Evolutionary conservation across 169 alveolate genomes (phyloP).

Genomic region (Eimeria necatrix): DNA sequence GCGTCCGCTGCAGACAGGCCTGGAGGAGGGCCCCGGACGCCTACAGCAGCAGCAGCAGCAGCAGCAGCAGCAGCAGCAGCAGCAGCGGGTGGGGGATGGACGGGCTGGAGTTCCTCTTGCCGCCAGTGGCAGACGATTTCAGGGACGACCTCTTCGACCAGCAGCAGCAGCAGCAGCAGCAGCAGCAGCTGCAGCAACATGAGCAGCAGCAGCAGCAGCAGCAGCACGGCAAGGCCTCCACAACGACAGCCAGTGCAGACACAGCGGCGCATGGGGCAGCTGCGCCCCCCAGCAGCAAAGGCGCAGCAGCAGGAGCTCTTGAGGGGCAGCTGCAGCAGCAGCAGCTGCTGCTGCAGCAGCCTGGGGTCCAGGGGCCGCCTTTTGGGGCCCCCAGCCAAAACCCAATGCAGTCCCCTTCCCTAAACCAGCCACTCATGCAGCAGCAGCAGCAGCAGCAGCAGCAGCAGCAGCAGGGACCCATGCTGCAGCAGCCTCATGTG

Average conservation of each 20-base stretch:
- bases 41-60: background rate
- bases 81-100: background rate
- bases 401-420: no score
- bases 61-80: slow-evolving; percentile 51
- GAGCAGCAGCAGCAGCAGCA: background rate
- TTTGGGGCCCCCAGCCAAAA: no score
- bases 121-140: background rate
- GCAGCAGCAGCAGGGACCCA: background rate
- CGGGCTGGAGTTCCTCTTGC: background rate
- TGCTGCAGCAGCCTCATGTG: no score
- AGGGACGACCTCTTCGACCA: background rate
- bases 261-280: background rate
- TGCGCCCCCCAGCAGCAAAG: slow-evolving; percentile 14
- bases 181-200: background rate
- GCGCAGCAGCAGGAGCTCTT: background rate
- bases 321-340: slow-evolving; percentile 14
- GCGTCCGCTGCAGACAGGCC: background rate
- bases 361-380: no score
- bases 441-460: background rate
- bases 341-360: background rate
- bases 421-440: no score
- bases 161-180: slow-evolving; percentile 1
- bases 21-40: background rate
- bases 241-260: background rate
- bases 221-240: background rate